phyloP scores from a whole-genome alignment of 106 monocot genomes.

The Hemerocallis citrina region DNA sequence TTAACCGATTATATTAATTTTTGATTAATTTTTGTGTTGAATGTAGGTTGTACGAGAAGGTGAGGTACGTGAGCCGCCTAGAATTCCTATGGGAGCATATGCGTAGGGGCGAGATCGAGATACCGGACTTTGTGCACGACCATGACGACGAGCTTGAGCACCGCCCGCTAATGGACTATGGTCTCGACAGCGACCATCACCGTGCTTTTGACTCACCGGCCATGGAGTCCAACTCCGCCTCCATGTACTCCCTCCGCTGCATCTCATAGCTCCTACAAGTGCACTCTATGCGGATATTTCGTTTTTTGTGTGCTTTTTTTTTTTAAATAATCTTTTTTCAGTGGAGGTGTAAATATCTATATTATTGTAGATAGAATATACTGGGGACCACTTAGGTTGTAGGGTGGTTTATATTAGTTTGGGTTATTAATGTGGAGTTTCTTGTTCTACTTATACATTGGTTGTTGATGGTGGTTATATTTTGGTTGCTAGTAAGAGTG shows the following conservation, averaged over 20 bases:
- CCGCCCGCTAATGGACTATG: slow-evolving; percentile 86
- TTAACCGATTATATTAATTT: neutral
- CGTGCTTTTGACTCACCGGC: slow-evolving; percentile 44
- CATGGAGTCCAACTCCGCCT: slow-evolving; percentile 66
- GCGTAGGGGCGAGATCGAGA: slow-evolving; percentile 43
- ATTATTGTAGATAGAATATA: too few species aligned
- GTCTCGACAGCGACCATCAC: slow-evolving; percentile 47
- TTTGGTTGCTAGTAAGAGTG: too few species aligned
- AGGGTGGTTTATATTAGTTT: too few species aligned
- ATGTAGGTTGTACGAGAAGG: slow-evolving; percentile 65
- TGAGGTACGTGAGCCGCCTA: slow-evolving; percentile 70
- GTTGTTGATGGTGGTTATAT: too few species aligned
- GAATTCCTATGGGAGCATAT: slow-evolving; percentile 74
- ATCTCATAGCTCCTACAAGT: slow-evolving; percentile 51
- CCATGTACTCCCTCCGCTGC: slow-evolving; percentile 75
- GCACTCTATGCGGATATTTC: too few species aligned
- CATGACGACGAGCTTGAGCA: slow-evolving; percentile 82
- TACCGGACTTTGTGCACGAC: slow-evolving; percentile 72
- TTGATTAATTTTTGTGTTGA: too few species aligned
- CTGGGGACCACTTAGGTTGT: too few species aligned
- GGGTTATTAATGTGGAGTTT: too few species aligned
- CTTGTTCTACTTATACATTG: too few species aligned
- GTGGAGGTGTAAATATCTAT: too few species aligned
- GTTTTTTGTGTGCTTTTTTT: too few species aligned
- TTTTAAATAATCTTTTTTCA: too few species aligned